phyloP scores from a whole-genome alignment of 2,329 filamentous ascomycete species.

The Trichophyton benhamiae region DNA sequence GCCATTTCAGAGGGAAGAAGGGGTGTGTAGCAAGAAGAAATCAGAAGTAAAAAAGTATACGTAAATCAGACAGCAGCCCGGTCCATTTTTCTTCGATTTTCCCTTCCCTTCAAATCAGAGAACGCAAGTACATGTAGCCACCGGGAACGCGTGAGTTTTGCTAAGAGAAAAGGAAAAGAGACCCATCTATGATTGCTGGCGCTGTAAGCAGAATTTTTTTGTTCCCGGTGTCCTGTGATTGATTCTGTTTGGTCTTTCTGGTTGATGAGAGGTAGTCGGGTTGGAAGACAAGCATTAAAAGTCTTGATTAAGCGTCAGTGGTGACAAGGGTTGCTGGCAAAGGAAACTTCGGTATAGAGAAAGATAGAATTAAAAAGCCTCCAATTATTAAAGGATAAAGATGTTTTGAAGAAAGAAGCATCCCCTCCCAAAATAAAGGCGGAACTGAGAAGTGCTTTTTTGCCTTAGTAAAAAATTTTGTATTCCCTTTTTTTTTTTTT shows the following conservation, averaged over 20 bases:
- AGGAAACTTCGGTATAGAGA: background rate
- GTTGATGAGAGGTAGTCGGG: background rate
- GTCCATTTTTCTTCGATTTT: background rate
- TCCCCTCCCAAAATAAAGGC: background rate
- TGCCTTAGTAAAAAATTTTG: background rate
- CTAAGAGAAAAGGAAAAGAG: background rate
- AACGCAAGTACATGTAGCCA: background rate
- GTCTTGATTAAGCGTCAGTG: background rate
- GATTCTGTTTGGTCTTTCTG: background rate
- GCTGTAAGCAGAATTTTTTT: background rate
- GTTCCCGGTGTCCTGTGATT: background rate
- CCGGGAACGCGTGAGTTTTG: background rate
- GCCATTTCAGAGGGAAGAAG: background rate
- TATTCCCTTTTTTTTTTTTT: background rate
- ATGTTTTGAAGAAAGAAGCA: background rate
- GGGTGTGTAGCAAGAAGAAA: background rate
- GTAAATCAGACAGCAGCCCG: background rate
- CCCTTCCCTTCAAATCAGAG: background rate
- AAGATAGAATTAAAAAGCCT: background rate
- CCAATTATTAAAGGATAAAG: background rate
- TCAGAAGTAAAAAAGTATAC: background rate
- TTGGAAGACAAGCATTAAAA: constrained; percentile 1
- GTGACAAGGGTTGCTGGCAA: background rate
- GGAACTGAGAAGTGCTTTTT: background rate
- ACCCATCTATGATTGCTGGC: background rate